phyloP scores from a whole-genome alignment of 169 alveolate genomes.

The Cryptosporidium viatorum region DNA sequence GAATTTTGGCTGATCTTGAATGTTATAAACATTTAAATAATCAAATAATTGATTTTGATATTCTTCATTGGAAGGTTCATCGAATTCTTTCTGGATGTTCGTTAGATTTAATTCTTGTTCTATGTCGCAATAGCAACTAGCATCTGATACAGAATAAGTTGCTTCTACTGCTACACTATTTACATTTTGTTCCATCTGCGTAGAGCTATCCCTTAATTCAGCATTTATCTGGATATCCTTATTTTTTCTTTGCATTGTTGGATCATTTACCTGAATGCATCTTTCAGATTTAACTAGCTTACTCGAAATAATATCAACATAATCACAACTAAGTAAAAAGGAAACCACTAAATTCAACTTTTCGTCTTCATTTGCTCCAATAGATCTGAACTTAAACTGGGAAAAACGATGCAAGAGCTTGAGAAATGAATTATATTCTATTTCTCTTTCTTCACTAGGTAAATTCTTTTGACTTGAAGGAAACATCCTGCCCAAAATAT shows the following conservation, averaged over 20 bases:
- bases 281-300: conserved; percentile 43
- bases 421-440: conserved; percentile 32
- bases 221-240: conserved; percentile 27
- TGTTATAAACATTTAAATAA: background rate
- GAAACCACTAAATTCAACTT: conserved; percentile 66
- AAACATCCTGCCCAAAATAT: conserved; percentile 67
- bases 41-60: conserved; percentile 18
- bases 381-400: conserved; percentile 56
- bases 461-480: conserved; percentile 10
- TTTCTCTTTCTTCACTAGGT: background rate
- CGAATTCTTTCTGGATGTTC: background rate
- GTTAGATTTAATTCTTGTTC: conserved; percentile 23
- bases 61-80: background rate
- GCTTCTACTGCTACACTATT: conserved; percentile 36
- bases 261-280: conserved; percentile 58
- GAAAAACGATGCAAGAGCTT: conserved; percentile 48
- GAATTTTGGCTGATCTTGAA: background rate
- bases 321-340: conserved; percentile 37
- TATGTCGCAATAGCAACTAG: conserved; percentile 29
- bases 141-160: conserved; percentile 28
- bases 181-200: background rate
- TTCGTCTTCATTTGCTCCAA: conserved; percentile 50
- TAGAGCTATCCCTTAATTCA: conserved; percentile 32
- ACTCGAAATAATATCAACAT: conserved; percentile 1
- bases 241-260: conserved; percentile 61